Evolutionary conservation across 352 stramenopile species (phyloP), one percentile per base, ranked within the genome.

Genomic region (Phytophthora gonapodyides): DNA sequence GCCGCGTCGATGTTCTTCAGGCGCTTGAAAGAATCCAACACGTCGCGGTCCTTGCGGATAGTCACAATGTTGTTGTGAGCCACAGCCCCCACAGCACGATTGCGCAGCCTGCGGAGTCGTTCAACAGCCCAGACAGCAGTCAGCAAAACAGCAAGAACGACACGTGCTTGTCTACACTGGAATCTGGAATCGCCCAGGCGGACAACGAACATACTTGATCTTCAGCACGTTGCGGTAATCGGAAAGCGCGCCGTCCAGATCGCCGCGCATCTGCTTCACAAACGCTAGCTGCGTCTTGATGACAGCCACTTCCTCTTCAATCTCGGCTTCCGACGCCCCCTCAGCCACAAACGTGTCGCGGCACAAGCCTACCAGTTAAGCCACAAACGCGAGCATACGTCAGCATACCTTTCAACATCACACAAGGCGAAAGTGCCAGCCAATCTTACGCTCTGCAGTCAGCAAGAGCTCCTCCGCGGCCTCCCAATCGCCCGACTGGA

Each of bases 1-100:
- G 72, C 68, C 11, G 70, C 47, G 50, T 88, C 79, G 41, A 92
- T 81, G 48, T 56, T 80, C 58, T 91, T 90, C 40, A 94, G 67
- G 0, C 84, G 80, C 79, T 94, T 94, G 40, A 93, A 72, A 41
- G 86, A 94, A 61, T 94, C 86, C n/a, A 94, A 72, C 7, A 91
- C 65, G 27, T 94, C 86, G 38, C 79, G 79, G 52, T 92, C 81
- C 44, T 80, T 82, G 45, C 84, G 84, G 49, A 94, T 90, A 19
- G 82, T 73, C 54, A 92, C 86, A 17, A 94, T 88, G 57, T 94
- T 94, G 71, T 94, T 94, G 34, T 66, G 75, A 19, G 84, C 86
- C 17, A 93, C 80, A 36, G 76, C 80, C 12, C 53, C 76, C n/a
- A 91, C 67, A 5, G 71, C 76, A 60, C 80, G 78, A 53, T 92